These are phyloP conservation scores for Tulasnella sp. DNA, from an alignment of 768 basidiomycete genomes.

Conservation along the genomic window DNA sequence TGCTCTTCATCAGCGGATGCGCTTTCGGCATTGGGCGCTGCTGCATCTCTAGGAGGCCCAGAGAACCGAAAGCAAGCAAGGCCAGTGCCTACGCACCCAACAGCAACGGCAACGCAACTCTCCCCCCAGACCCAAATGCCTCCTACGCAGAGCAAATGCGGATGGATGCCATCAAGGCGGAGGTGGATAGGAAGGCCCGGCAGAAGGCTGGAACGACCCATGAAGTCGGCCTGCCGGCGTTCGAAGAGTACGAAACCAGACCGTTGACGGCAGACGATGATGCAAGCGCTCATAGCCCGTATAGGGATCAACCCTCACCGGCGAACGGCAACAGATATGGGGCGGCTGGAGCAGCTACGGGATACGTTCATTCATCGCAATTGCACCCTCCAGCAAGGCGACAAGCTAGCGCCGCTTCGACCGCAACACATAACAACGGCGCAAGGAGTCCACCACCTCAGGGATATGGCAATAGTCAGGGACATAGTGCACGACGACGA, in stretches of 20 bases:
- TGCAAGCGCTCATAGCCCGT: slow-evolving; percentile 39
- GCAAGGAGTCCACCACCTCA: neutral
- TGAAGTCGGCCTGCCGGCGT: slow-evolving; percentile 70
- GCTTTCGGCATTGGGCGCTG: slow-evolving; percentile 82
- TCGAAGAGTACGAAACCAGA: slow-evolving; percentile 60
- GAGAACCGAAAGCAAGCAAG: slow-evolving; percentile 39
- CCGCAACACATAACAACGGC: neutral
- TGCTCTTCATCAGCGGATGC: slow-evolving; percentile 88
- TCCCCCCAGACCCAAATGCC: slow-evolving; percentile 31
- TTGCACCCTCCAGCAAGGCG: neutral
- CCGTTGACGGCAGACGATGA: slow-evolving; percentile 48
- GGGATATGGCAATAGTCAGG: neutral
- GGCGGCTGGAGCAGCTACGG: slow-evolving; percentile 37
- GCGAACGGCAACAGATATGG: slow-evolving; percentile 33
- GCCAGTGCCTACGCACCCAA: slow-evolving; percentile 33
- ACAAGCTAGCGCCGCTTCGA: slow-evolving; percentile 11
- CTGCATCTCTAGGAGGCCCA: slow-evolving; percentile 59
- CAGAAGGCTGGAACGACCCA: slow-evolving; percentile 43
- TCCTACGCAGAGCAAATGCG: slow-evolving; percentile 64
- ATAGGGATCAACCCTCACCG: slow-evolving; percentile 34
- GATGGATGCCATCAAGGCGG: slow-evolving; percentile 80
- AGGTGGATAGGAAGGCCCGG: slow-evolving; percentile 74
- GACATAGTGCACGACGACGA: neutral
- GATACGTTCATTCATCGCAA: slow-evolving; percentile 41
- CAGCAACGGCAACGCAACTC: neutral